Evolutionary conservation across 1,284 basidiomycete genomes (phyloP), one percentile per base, ranked within the genome.

Genomic region (Tremellales sp.): DNA sequence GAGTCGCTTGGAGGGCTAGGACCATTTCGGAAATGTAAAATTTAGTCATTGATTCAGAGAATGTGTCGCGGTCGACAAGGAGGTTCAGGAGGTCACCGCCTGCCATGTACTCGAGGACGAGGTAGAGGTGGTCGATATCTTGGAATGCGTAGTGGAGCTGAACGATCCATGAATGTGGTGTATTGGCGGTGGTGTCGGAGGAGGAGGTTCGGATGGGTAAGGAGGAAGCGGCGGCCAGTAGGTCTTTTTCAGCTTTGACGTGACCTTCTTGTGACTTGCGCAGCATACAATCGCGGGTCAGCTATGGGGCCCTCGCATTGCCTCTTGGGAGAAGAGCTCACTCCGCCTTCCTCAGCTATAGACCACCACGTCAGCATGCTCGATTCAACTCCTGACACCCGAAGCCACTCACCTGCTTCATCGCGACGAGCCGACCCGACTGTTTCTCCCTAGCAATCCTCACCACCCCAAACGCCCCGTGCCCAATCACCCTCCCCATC

Each of bases 11-110:
- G 56, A 97, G 86, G 13, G 90, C 89, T n/a, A 97, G 82, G 51
- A 97, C 80, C 93, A 97, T 97, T 85, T 97, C 93, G 51, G 92
- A 89, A 48, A 94, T 81, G 77, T 97, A 97, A 78, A 97, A 97
- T 54, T 85, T 81, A 42, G 93, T 88, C 77, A 96, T 93, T 57
- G 85, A 80, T 78, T 97, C 94, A 53, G 89, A 84, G 66, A 97
- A 97, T 36, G 89, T 84, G 70, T 97, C 93, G 54, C 85, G 79
- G 73, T 96, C 89, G 62, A 97, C 96, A 64, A 97, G 80, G 54
- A 97, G 82, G 69, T 96, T 96, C 45, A 98, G 81, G 60, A 97
- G 81, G 77, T 97, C 93, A 50, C 93, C 90, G 48, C 93, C 92
- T 53, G 89, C 89, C 89, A 96, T 94, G 73, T 86, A 96, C 66